Base-by-base conservation (phyloP, 345 rosid species). In the Populus deltoides region DNA sequence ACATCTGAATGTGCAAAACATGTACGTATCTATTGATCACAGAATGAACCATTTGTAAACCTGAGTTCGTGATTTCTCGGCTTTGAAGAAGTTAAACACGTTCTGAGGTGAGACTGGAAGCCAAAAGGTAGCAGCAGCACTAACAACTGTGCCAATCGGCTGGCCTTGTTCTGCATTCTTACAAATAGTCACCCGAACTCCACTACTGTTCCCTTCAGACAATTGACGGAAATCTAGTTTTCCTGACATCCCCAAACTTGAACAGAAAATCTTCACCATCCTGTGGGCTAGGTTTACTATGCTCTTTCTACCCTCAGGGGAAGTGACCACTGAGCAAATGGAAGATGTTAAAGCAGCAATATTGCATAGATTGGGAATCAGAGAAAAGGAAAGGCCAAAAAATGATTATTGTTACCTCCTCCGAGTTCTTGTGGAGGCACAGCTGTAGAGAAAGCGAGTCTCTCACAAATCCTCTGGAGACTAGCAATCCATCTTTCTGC, bases 81-180 rank as follows among this genome's bases (percentile, higher is more conserved):
- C 82, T 33, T 39, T 79, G 72, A 94, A 81, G 74, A 80, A 80
- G 72, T 29, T n/a, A 49, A 93, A 91, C 80, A 90, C 88, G 18
- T 39, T 29, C 25, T 76, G 73, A n/a, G 84, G 90, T 9, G 83
- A 66, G 43, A 86, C 55, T 8, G 97, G 90, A 75, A 94, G 75
- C 86, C 91, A 84, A 7, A 93, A 82, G 62, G 90, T 88, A 74
- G 90, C 81, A 8, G 95, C 93, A 22, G 94, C 97, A 41, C 86
- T 76, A 51, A 90, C 78, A 45, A 93, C 69, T 38, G 78, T 62
- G 49, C 97, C 97, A 24, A 51, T 5, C 3, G 90, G 92, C 77
- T 88, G 90, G 38, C 97, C 97, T 2, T 70, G 15, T 69, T 77
- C 86, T 1, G 0, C 39, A 75, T 81, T 84, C 68, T 81, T 41